Base-by-base conservation (phyloP, 2,329 filamentous ascomycete species). In the Tricladium varicosporioides region DNA sequence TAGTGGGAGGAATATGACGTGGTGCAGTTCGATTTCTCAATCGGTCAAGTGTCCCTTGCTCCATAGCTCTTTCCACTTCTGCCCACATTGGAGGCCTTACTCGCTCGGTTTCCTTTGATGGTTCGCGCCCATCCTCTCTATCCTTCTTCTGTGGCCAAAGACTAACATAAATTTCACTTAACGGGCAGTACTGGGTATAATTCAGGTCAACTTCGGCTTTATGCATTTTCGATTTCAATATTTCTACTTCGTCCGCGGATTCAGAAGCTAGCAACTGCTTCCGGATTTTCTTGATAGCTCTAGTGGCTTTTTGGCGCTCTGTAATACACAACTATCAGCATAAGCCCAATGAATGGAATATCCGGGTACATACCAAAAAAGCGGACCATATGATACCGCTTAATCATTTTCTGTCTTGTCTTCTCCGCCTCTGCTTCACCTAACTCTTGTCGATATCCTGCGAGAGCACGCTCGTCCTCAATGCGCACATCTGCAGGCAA, bases 321-420 rank as follows among this genome's bases (percentile, higher is more conserved):
- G 60, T 31, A 36, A 27, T 27, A 27, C 22, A 27, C 22, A 27
- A 27, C 7, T 3, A 27, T 27, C 7, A 27, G 22, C 22, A 27
- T 4, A 7, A 27, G 3, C 22, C 3, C 22, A 3, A 27, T 3
- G 7, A 7, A 3, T 7, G 7, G 7, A 7, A 27, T 27, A 4
- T 7, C 22, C 22, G 7, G 2, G 51, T 5, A 66, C 80, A 51
- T 77, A 89, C 89, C 90, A 72, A 93, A 93, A 70, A 94, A 94
- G 27, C 90, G 79, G 51, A 93, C 84, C 82, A 91, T 92, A 71
- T 93, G 89, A 66, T 92, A 94, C 71, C 86, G 88, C 51, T 78
- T 78, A 60, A 92, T 91, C 82, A 92, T 90, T 58, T 84, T 79
- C 65, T 80, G 80, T 63, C 84, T 80, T 68, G 79, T 80, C 73